phyloP scores from a whole-genome alignment of 2,329 filamentous ascomycete species.

The Ambrosiella cleistominuta region DNA sequence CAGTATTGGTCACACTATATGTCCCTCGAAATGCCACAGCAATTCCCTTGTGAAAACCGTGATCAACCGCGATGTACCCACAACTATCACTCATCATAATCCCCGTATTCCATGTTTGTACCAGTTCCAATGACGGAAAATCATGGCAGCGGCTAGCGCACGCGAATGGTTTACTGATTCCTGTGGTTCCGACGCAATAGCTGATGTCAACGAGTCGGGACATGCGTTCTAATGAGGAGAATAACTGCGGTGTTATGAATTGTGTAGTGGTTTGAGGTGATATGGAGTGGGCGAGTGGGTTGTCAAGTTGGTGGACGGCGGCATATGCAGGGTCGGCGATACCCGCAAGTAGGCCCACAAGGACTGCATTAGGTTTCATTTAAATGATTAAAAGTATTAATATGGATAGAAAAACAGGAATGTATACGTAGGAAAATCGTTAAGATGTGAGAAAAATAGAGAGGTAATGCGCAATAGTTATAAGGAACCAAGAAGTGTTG shows the following conservation, averaged over 20 bases:
- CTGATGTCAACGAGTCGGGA: constrained; percentile 85
- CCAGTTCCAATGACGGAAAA: constrained; percentile 61
- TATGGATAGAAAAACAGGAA: neutral
- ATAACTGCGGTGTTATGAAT: constrained; percentile 39
- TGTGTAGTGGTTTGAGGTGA: constrained; percentile 5
- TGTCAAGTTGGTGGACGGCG: constrained; percentile 1
- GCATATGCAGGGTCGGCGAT: neutral
- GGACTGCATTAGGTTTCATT: constrained; percentile 5
- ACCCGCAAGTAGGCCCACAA: constrained; percentile 1
- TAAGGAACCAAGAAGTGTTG: no score
- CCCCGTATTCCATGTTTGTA: constrained; percentile 82
- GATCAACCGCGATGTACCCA: constrained; percentile 83
- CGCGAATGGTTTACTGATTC: constrained; percentile 64
- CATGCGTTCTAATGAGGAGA: constrained; percentile 67
- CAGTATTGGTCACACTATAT: constrained; percentile 81
- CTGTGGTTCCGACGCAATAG: constrained; percentile 78
- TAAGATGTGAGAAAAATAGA: neutral
- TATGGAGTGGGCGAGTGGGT: neutral
- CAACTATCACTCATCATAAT: constrained; percentile 75
- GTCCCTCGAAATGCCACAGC: constrained; percentile 86
- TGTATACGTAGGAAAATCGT: neutral
- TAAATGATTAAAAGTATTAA: neutral
- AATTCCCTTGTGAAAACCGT: constrained; percentile 36
- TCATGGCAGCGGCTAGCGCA: constrained; percentile 75
- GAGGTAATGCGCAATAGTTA: no score